These are phyloP conservation scores for Mitragyna speciosa DNA, from an alignment of 257 asterid genomes.

Conservation along the genomic window DNA sequence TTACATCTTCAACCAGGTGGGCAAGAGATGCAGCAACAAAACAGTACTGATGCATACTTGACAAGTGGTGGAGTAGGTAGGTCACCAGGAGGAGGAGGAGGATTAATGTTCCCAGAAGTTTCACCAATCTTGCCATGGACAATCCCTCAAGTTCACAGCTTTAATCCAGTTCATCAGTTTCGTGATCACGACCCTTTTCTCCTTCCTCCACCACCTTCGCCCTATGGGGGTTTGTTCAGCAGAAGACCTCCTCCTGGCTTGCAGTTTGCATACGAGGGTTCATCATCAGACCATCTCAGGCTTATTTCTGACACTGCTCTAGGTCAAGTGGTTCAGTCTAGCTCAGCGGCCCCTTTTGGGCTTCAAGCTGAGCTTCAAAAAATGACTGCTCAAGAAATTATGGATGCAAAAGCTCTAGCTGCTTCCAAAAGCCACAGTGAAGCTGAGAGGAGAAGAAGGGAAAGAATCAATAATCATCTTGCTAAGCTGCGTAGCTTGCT, in stretches of 20 bases:
- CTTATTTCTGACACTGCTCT: conserved; percentile 39
- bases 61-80: conserved; percentile 14
- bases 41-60: conserved; percentile 32
- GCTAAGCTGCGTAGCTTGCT: conserved; percentile 86
- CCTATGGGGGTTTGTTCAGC: conserved; percentile 48
- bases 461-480: conserved; percentile 85
- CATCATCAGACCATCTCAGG: conserved; percentile 37
- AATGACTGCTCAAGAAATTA: conserved; percentile 86
- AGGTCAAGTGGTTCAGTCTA: conserved; percentile 51
- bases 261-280: conserved; percentile 49
- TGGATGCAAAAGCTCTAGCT: conserved; percentile 94
- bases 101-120: conserved; percentile 44
- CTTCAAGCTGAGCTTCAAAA: conserved; percentile 90
- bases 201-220: conserved; percentile 50
- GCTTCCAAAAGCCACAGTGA: conserved; percentile 95
- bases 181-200: conserved; percentile 61
- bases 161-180: conserved; percentile 36
- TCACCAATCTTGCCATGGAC: conserved; percentile 70
- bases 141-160: conserved; percentile 43
- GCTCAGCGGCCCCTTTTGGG: conserved; percentile 56
- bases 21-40: conserved; percentile 44
- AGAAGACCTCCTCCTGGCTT: conserved; percentile 30
- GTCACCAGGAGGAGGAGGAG: conserved; percentile 21
- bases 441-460: conserved; percentile 91
- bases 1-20: conserved; percentile 15